These are phyloP conservation scores for Tephrocybe sp. DNA, from an alignment of 768 basidiomycete species.

Conservation along the genomic window DNA sequence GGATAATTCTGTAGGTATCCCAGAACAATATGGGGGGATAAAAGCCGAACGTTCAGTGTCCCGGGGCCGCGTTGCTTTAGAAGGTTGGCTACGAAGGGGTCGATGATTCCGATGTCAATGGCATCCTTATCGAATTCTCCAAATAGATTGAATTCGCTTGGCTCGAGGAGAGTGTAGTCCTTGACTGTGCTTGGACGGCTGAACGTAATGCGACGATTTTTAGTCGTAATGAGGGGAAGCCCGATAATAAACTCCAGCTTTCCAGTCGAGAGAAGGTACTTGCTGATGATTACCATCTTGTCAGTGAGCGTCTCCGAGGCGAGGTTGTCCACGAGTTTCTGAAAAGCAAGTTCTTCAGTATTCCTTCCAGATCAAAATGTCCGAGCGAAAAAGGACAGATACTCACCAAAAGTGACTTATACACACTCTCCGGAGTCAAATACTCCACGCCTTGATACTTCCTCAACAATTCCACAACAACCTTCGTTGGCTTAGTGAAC, in stretches of 20 bases:
- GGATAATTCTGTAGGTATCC: slow-evolving; percentile 28
- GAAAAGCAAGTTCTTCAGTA: too few species aligned
- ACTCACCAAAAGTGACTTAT: slow-evolving; percentile 30
- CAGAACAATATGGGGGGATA: slow-evolving; percentile 26
- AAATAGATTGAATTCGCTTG: slow-evolving; percentile 28
- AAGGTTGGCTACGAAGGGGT: slow-evolving; percentile 19
- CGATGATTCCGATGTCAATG: slow-evolving; percentile 29
- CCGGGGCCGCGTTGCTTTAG: slow-evolving; percentile 22
- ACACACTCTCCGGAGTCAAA: slow-evolving; percentile 29
- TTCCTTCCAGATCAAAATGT: background rate
- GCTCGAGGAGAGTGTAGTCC: slow-evolving; percentile 27
- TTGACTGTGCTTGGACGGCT: background rate
- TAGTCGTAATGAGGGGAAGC: slow-evolving; percentile 36
- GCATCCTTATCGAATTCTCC: slow-evolving; percentile 28
- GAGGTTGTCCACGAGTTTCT: slow-evolving; percentile 19
- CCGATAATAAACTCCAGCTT: slow-evolving; percentile 32
- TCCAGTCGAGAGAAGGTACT: slow-evolving; percentile 34
- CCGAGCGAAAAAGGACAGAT: background rate
- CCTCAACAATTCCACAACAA: slow-evolving; percentile 30
- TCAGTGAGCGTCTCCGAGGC: background rate
- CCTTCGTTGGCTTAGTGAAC: slow-evolving; percentile 34
- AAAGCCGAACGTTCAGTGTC: slow-evolving; percentile 30
- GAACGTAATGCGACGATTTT: slow-evolving; percentile 22
- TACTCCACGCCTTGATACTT: slow-evolving; percentile 5
- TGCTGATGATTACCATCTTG: slow-evolving; percentile 18